Conservation (phyloP, 371 early-diverging fungal species). For the Mucor lusitanicus region DNA sequence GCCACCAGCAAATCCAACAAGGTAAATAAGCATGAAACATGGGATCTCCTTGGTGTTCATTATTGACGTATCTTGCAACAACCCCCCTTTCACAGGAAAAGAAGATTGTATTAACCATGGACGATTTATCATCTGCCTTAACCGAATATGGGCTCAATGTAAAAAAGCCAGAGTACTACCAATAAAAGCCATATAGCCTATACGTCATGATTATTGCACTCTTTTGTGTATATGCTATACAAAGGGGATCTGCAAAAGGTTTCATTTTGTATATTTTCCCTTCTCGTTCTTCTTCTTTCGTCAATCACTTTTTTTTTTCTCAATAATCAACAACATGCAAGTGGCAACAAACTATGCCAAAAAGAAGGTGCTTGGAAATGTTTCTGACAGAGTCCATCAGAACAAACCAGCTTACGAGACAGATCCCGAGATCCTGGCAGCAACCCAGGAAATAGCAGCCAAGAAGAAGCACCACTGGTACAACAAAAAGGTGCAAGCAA, state of each 20-base stretch:
- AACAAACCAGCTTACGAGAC: constrained; percentile 14
- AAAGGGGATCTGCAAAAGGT: constrained; percentile 3
- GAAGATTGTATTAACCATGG: constrained; percentile 86
- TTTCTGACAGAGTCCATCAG: neutral
- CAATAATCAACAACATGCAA: constrained; percentile 5
- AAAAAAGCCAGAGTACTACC: constrained; percentile 91
- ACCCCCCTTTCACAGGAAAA: constrained; percentile 59
- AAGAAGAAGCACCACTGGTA: constrained; percentile 31
- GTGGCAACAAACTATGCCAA: constrained; percentile 18
- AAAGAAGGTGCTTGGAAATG: constrained; percentile 11
- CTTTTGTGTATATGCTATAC: neutral
- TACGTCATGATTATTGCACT: neutral
- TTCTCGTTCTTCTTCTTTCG: neutral
- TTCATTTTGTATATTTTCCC: neutral
- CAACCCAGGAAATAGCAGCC: constrained; percentile 18
- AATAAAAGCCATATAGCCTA: constrained; percentile 14
- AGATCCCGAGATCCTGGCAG: constrained; percentile 22
- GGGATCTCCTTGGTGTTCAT: neutral
- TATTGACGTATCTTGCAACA: neutral
- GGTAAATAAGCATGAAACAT: constrained; percentile 1
- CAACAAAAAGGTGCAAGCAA: constrained; percentile 15
- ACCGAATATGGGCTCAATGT: constrained; percentile 92
- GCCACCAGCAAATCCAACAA: constrained; percentile 31
- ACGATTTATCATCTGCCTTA: constrained; percentile 88
- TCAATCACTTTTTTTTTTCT: neutral